Evolutionary conservation across 2,329 filamentous ascomycete species (phyloP).

Genomic region (Trichoderma lentiforme): DNA sequence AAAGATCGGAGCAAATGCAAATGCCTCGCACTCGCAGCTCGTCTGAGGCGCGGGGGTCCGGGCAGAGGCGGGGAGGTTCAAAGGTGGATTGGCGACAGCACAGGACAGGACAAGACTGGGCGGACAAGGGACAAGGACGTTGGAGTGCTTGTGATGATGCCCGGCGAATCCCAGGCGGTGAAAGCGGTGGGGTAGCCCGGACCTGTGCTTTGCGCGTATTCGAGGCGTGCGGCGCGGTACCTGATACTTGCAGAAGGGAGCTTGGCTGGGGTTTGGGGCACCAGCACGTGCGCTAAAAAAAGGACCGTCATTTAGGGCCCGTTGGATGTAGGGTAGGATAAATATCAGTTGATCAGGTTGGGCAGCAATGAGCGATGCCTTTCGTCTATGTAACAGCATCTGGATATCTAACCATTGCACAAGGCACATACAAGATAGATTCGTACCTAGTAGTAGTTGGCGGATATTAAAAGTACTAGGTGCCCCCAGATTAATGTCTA

Average conservation of each 20-base stretch:
- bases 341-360: not conserved
- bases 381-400: not conserved
- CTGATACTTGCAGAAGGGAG: not conserved
- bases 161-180: conserved; percentile 16
- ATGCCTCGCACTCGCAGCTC: conserved; percentile 9
- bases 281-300: conserved; percentile 11
- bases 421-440: not conserved
- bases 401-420: too few relatives aligned
- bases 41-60: conserved; percentile 11
- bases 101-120: not conserved
- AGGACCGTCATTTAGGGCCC: conserved; percentile 15
- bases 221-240: not conserved
- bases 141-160: not conserved
- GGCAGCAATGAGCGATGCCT: not conserved
- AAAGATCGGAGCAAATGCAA: conserved; percentile 1
- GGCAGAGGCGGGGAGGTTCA: conserved; percentile 5
- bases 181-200: conserved; percentile 4
- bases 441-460: too few relatives aligned
- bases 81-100: conserved; percentile 7
- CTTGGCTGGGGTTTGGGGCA: not conserved
- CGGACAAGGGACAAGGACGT: conserved; percentile 3
- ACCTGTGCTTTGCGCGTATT: not conserved
- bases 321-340: not conserved
- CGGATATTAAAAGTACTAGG: too few relatives aligned
- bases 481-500: too few relatives aligned